phyloP scores from a whole-genome alignment of 768 basidiomycete species.

The Daedaleopsis nitida region DNA sequence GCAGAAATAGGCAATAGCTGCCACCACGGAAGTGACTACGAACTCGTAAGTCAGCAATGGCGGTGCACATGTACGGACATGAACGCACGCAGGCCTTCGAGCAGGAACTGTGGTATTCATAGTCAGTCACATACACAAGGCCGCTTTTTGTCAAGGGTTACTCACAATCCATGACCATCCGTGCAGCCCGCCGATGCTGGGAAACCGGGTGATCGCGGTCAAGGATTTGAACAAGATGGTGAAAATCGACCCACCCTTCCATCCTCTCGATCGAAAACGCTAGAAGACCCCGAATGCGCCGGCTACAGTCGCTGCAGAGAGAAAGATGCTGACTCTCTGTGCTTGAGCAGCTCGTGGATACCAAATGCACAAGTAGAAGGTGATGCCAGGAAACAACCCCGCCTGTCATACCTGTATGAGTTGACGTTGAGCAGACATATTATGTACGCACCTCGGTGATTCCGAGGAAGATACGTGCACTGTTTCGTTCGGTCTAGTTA shows the following conservation, averaged over 20 bases:
- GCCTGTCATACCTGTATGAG: too few species aligned
- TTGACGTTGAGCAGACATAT: not conserved
- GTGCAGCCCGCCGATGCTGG: not conserved
- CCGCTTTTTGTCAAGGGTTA: too few species aligned
- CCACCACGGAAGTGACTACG: not conserved
- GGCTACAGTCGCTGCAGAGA: constrained; percentile 9
- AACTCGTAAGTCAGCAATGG: not conserved
- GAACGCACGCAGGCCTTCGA: not conserved
- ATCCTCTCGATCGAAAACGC: constrained; percentile 18
- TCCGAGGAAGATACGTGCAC: not conserved
- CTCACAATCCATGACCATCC: not conserved
- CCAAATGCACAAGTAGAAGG: constrained; percentile 19
- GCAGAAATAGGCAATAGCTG: not conserved
- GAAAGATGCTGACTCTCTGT: constrained; percentile 5
- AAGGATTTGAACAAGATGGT: too few species aligned
- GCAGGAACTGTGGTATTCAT: not conserved
- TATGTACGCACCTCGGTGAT: not conserved
- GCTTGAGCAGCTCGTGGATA: constrained; percentile 13
- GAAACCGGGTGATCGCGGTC: too few species aligned
- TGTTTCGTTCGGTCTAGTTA: not conserved
- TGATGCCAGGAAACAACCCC: constrained; percentile 15
- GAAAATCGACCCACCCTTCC: constrained; percentile 11
- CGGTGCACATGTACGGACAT: too few species aligned
- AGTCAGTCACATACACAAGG: too few species aligned
- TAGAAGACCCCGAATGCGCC: constrained; percentile 19